These are phyloP conservation scores for Neocatenulostroma microsporum DNA, from an alignment of 2,329 filamentous ascomycete genomes.

Conservation along the genomic window DNA sequence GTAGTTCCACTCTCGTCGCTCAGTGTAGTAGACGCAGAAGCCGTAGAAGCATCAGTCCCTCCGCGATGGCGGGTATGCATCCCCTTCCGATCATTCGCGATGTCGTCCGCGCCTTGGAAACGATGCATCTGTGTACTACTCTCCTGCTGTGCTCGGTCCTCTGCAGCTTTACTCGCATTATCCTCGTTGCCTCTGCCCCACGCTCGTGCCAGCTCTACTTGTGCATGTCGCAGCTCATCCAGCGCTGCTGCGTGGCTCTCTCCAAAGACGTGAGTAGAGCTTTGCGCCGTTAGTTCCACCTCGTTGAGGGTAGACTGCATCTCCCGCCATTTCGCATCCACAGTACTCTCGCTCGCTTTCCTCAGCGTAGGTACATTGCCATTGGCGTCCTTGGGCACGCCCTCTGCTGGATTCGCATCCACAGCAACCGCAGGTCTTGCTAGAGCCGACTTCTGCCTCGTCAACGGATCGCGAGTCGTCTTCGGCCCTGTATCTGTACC, in stretches of 20 bases:
- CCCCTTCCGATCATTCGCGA: slow-evolving; percentile 16
- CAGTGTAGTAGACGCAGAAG: slow-evolving; percentile 21
- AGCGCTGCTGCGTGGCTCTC: slow-evolving; percentile 72
- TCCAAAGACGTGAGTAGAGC: slow-evolving; percentile 77
- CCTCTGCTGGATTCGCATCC: too few species aligned
- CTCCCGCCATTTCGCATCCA: slow-evolving; percentile 78
- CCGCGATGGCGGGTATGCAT: slow-evolving; percentile 13
- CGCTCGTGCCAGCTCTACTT: slow-evolving; percentile 86
- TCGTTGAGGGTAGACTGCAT: slow-evolving; percentile 95
- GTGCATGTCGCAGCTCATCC: slow-evolving; percentile 70
- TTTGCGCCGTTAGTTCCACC: slow-evolving; percentile 77
- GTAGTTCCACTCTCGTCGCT: slow-evolving; percentile 22
- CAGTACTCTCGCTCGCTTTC: slow-evolving; percentile 38
- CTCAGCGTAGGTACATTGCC: slow-evolving; percentile 10
- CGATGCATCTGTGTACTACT: too few species aligned
- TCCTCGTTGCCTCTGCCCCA: slow-evolving; percentile 80
- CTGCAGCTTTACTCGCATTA: slow-evolving; percentile 39
- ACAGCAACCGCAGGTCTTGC: too few species aligned
- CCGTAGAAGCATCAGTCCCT: slow-evolving; percentile 23
- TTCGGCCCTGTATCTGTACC: slow-evolving; percentile 14
- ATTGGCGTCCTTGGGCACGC: too few species aligned
- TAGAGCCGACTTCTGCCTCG: slow-evolving; percentile 17
- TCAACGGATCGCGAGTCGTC: slow-evolving; percentile 16
- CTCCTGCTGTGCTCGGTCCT: slow-evolving; percentile 6
- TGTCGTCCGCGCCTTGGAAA: slow-evolving; percentile 22